Conservation (phyloP, 1,139 yeast species). For the Taphrina wiesneri region DNA sequence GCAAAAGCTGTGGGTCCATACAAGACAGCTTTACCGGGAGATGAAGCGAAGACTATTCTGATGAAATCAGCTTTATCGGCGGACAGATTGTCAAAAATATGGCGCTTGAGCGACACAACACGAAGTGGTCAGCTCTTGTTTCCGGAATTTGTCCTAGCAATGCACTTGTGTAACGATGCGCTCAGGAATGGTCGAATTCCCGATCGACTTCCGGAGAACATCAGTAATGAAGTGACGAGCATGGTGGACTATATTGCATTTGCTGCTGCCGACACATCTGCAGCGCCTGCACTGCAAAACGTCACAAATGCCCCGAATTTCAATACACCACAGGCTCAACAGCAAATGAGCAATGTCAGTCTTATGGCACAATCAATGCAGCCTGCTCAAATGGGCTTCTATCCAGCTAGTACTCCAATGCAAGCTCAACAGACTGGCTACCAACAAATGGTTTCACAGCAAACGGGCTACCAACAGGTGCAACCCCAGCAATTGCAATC, state of each 20-base stretch:
- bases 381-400: conserved; percentile 16
- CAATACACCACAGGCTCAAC: conserved; percentile 3
- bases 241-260: conserved; percentile 73
- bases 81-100: conserved; percentile 75
- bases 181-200: conserved; percentile 80
- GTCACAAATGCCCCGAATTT: conserved; percentile 21
- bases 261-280: conserved; percentile 20
- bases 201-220: conserved; percentile 63
- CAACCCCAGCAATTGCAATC: conserved; percentile 46
- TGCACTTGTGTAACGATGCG: conserved; percentile 79
- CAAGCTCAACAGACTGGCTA: conserved; percentile 47
- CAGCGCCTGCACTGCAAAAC: conserved; percentile 7
- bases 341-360: conserved; percentile 17
- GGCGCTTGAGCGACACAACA: conserved; percentile 82
- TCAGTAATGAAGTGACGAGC: conserved; percentile 79
- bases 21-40: conserved; percentile 66
- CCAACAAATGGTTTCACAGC: conserved; percentile 40
- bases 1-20: conserved; percentile 49
- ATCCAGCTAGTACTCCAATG: conserved; percentile 34
- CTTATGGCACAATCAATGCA: conserved; percentile 27
- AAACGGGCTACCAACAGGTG: conserved; percentile 36
- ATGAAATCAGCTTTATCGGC: conserved; percentile 79
- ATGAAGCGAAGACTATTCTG: conserved; percentile 73
- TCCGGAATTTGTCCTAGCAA: conserved; percentile 92
- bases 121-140: conserved; percentile 81